These are phyloP conservation scores for Chrysoporthe cubensis DNA, from an alignment of 2,329 filamentous ascomycete species.

Conservation along the genomic window DNA sequence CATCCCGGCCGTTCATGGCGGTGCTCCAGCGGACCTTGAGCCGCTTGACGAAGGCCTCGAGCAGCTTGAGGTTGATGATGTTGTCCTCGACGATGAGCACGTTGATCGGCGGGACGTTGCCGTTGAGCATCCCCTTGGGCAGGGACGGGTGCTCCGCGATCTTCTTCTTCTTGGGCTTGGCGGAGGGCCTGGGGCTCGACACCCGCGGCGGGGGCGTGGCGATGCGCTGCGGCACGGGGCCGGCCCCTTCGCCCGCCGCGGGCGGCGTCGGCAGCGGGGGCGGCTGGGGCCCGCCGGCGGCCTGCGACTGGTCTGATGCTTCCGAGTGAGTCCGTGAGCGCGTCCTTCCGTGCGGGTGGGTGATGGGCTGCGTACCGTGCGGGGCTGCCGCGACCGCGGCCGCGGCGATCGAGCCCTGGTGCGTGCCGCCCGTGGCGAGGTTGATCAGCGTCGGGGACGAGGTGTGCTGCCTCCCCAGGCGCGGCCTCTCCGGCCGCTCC, in stretches of 20 bases:
- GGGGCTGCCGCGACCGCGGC: constrained; percentile 34
- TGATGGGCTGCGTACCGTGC: constrained; percentile 46
- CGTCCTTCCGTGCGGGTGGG: constrained; percentile 43
- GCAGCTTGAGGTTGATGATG: constrained; percentile 90
- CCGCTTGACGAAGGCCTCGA: constrained; percentile 94
- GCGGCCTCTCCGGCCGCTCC: constrained; percentile 62
- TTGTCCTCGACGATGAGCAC: constrained; percentile 98
- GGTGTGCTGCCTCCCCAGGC: constrained; percentile 73
- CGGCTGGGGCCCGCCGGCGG: constrained; percentile 51
- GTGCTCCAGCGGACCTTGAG: constrained; percentile 96
- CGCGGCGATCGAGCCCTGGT: constrained; percentile 42
- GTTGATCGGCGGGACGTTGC: constrained; percentile 90
- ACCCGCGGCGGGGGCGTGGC: constrained; percentile 57
- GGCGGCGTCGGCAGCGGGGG: constrained; percentile 47
- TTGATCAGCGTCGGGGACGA: constrained; percentile 77
- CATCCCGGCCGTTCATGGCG: constrained; percentile 93
- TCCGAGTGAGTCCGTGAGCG: constrained; percentile 63
- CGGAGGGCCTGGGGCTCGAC: constrained; percentile 53
- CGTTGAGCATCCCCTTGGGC: constrained; percentile 72
- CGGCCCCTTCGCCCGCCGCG: constrained; percentile 46
- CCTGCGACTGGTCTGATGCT: constrained; percentile 52
- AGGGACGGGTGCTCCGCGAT: constrained; percentile 49
- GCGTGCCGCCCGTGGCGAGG: constrained; percentile 51
- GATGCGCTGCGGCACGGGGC: constrained; percentile 50
- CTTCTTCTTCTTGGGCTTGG: constrained; percentile 59